Percentiles rank a stretch among this genome's conserved stretches.
These are phyloP conservation scores for Apiotrichum akiyoshidainum DNA, from an alignment of 1,284 basidiomycete genomes.

Conservation along the genomic window DNA sequence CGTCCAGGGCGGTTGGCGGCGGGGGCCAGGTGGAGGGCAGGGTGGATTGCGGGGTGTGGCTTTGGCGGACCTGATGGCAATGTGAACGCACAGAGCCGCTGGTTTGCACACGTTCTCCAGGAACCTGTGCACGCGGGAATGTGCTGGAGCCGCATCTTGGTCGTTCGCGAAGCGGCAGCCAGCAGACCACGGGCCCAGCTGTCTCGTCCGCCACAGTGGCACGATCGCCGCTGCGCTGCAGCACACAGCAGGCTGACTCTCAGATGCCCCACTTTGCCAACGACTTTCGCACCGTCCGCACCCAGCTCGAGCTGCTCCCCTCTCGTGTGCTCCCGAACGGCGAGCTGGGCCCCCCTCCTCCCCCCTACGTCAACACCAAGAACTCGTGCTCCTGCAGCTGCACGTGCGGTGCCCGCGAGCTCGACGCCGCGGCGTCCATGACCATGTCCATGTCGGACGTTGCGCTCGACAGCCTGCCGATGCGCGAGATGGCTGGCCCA, in stretches of 20 bases:
- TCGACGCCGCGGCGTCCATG: not conserved
- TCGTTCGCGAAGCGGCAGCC: no score
- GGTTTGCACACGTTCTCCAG: no score
- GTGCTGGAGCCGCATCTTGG: no score
- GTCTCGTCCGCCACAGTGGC: no score
- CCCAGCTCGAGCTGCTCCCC: constrained; percentile 11
- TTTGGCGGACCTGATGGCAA: no score
- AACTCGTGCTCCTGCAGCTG: constrained; percentile 12
- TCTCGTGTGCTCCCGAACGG: constrained; percentile 11
- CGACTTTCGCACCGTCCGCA: constrained; percentile 19
- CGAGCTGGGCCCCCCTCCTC: constrained; percentile 6
- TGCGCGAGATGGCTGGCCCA: constrained; percentile 1
- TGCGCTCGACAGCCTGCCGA: constrained; percentile 6
- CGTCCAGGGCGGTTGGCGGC: no score
- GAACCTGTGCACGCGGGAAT: no score
- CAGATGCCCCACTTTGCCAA: constrained; percentile 19
- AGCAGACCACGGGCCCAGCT: no score
- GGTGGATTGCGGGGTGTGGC: no score
- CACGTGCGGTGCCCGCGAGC: constrained; percentile 10
- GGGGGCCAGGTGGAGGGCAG: no score
- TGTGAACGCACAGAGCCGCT: no score
- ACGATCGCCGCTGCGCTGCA: constrained; percentile 19
- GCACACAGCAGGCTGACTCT: not conserved
- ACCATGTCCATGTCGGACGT: not conserved
- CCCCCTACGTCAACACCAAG: constrained; percentile 5